phyloP scores from a whole-genome alignment of 768 basidiomycete species.

The Tylopilus cervinicoccineus region DNA sequence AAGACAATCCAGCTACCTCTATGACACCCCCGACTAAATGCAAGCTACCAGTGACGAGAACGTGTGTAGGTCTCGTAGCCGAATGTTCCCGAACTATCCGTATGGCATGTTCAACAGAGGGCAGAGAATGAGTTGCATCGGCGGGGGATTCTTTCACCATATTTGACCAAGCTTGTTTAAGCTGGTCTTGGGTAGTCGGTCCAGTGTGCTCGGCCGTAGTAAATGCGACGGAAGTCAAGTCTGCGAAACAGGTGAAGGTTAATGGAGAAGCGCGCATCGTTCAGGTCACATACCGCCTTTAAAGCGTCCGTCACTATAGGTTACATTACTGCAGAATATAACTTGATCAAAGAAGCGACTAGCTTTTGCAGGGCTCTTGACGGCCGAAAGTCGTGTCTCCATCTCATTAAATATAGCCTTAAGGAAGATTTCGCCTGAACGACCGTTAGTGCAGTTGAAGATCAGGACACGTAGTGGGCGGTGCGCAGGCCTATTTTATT shows the following conservation, averaged over 20 bases:
- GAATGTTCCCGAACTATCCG: constrained; percentile 49
- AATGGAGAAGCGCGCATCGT: not conserved
- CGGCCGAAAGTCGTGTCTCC: constrained; percentile 41
- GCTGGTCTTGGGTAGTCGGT: constrained; percentile 71
- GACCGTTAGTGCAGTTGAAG: constrained; percentile 94
- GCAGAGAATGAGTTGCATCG: constrained; percentile 69
- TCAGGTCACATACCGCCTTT: constrained; percentile 70
- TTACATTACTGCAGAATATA: constrained; percentile 95
- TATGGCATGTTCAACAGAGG: constrained; percentile 90
- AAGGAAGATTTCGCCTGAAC: constrained; percentile 75
- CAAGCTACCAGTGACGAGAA: constrained; percentile 90
- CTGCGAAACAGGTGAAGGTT: constrained; percentile 38
- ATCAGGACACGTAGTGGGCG: constrained; percentile 58
- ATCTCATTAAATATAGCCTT: constrained; percentile 51
- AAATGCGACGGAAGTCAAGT: constrained; percentile 70
- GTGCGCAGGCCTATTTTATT: constrained; percentile 5
- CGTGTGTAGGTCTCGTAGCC: constrained; percentile 37
- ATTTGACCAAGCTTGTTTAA: constrained; percentile 68
- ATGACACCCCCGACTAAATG: constrained; percentile 93
- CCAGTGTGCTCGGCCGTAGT: constrained; percentile 57
- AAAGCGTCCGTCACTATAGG: constrained; percentile 82
- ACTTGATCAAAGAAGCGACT: constrained; percentile 72
- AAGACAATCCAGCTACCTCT: constrained; percentile 82
- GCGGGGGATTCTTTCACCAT: constrained; percentile 59
- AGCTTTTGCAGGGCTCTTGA: constrained; percentile 36